Evolutionary conservation across 2,329 filamentous ascomycete species (phyloP).

Genomic region (Xylariaceae sp.): DNA sequence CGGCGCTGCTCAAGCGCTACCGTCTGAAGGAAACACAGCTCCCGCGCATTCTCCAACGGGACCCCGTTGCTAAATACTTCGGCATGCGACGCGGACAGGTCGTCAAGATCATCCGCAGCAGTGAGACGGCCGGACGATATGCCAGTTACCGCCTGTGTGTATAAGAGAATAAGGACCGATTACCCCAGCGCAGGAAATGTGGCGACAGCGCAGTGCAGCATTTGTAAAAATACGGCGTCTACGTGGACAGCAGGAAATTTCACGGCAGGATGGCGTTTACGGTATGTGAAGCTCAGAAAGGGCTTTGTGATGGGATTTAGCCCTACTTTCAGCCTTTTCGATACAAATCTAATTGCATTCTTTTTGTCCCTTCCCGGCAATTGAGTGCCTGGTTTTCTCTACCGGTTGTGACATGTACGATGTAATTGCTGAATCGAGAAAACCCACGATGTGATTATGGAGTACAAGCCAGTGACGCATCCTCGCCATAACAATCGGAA

Average conservation of each 20-base stretch:
- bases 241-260: conserved; percentile 20
- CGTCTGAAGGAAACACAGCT: conserved; percentile 96
- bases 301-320: conserved; percentile 10
- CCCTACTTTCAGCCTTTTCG: conserved; percentile 7
- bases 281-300: conserved; percentile 10
- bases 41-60: conserved; percentile 83
- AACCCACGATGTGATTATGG: not conserved
- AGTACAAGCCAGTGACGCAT: not conserved
- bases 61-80: conserved; percentile 89
- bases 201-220: conserved; percentile 14
- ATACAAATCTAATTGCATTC: conserved; percentile 3
- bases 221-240: conserved; percentile 23
- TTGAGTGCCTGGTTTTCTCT: not conserved
- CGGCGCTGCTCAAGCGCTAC: conserved; percentile 79
- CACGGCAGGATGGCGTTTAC: conserved; percentile 23
- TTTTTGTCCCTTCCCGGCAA: conserved; percentile 3
- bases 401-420: not conserved
- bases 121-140: conserved; percentile 92
- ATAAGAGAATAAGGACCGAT: conserved; percentile 34
- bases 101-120: conserved; percentile 95
- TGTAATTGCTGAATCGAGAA: not conserved
- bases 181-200: not conserved
- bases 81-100: conserved; percentile 89
- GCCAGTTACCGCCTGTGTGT: conserved; percentile 82
- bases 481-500: not conserved